phyloP scores from a whole-genome alignment of 2,329 filamentous ascomycete genomes.

The Didymella arachidicola region DNA sequence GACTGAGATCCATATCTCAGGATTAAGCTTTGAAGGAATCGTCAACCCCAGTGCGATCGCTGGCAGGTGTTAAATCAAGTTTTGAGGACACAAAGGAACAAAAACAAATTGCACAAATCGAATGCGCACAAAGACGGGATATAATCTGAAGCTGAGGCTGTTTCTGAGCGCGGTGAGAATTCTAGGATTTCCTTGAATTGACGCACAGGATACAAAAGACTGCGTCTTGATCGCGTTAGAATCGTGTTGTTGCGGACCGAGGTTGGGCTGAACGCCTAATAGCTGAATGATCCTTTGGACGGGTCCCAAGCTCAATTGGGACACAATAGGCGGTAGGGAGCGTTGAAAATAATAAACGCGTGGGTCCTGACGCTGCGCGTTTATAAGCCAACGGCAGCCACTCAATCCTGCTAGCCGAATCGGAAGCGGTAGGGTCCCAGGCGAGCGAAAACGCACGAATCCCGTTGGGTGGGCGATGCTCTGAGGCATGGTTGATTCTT shows the following conservation, averaged over 20 bases:
- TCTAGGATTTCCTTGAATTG: background rate
- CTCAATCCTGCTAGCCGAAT: conserved; percentile 27
- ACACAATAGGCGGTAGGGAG: conserved; percentile 4
- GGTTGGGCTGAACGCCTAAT: conserved; percentile 1
- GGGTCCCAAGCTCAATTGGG: conserved; percentile 5
- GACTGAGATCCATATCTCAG: background rate
- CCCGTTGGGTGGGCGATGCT: conserved; percentile 22
- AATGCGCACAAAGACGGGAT: background rate
- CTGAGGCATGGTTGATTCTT: conserved; percentile 17
- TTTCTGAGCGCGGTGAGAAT: background rate
- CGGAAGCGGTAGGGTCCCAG: conserved; percentile 27
- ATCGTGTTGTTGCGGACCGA: background rate
- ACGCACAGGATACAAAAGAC: background rate
- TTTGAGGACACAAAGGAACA: background rate
- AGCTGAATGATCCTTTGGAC: background rate
- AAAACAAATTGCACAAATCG: background rate
- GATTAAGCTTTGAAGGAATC: background rate
- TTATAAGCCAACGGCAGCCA: conserved; percentile 23
- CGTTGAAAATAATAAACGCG: conserved; percentile 28
- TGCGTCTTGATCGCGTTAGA: background rate
- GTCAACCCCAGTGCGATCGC: background rate
- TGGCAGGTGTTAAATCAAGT: background rate
- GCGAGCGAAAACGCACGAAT: conserved; percentile 25
- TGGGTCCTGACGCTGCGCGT: conserved; percentile 27
- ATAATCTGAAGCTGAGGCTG: background rate